Evolutionary conservation across 2,329 filamentous ascomycete genomes (phyloP), one percentile per base, ranked within the genome.

Genomic region (Podosphaera fusca): DNA sequence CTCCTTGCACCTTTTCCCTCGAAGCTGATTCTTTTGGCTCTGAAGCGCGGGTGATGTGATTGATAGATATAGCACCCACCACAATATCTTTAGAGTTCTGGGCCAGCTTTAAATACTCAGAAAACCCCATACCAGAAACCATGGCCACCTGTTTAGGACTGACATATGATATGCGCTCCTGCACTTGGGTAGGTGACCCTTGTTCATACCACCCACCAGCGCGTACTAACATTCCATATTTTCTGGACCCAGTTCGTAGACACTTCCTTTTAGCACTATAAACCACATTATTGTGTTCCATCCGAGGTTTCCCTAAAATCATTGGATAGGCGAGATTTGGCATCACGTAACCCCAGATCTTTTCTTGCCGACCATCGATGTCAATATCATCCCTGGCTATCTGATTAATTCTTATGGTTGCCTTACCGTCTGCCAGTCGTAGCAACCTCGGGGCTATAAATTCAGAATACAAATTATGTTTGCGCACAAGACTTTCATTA

Each of bases 401-500:
- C 33, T 51, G 7, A 10, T 10, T 29, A 12, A 51, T 31, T 21
- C 21, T 21, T 21, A 21, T 21, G 21, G 21, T 21, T 21, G 21
- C 21, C 21, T 21, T 21, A 21, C 21, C 21, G 21, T 21, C 21
- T 21, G 21, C 21, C 21, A 21, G 21, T 21, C 21, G 21, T 21
- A 21, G 21, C 21, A 21, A 21, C 21, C 21, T 21, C 21, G 21
- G 21, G 21, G 21, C 21, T 21, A 21, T 21, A 21, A 21, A 21
- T 21, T 21, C 21, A 21, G 21, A 21, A 21, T 21, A 21, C 21
- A 21, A 21, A 10, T 31, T 51, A 6, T 51, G 21, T 7, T 10
- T 51, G 21, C 47, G 47, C 47, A 51, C 47, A 53, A 53, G 50
- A 53, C 29, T 53, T 2, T 53, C 50, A 53, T 53, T 12, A n/a